Evolutionary conservation across 1,284 basidiomycete species (phyloP), one percentile per base, ranked within the genome.

Genomic region (Taiwanofungus camphoratus): DNA sequence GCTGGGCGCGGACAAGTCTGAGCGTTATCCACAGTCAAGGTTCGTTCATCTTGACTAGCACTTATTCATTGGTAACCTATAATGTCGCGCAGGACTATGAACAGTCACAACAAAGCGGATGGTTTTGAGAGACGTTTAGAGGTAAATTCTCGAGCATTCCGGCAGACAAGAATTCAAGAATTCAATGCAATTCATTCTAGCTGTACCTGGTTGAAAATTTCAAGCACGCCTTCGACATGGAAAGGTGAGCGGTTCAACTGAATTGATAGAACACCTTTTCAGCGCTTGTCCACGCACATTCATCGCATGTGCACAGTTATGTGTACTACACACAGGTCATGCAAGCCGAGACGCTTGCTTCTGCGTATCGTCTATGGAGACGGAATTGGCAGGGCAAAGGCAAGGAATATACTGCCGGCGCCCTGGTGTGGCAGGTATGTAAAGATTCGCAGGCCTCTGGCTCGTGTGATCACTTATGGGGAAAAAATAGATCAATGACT

Each of bases 171-270:
- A n/a, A n/a, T n/a, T n/a, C n/a, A n/a, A n/a, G n/a, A n/a, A n/a
- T n/a, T n/a, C 20, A 33, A 34, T 54, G 29, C 48, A 43, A 42
- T 16, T 39, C 30, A 23, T 22, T 44, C 30, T 49, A 90, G 76
- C 71, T 89, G 18, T 94, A 93, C 63, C 74, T 94, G 35, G 72
- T 91, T 59, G 92, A 94, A 65, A 94, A 94, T 66, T 90, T 91
- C 68, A 88, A 79, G 63, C 88, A 92, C 60, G 74, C 85, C 0
- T 91, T 92, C 58, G 86, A 92, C 58, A 87, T 92, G 69, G 84
- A 90, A 58, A 87, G 81, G 54, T 57, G 48, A 44, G 52, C 54
- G 39, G 37, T 24, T 36, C 39, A 32, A 41, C 22, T 36, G 18
- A 39, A 42, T 34, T 39, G 29, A 46, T 42, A 44, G 32, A 31